Evolutionary conservation across 2,329 filamentous ascomycete species (phyloP), one percentile per base, ranked within the genome.

Genomic region (Colletotrichum nymphaeae): DNA sequence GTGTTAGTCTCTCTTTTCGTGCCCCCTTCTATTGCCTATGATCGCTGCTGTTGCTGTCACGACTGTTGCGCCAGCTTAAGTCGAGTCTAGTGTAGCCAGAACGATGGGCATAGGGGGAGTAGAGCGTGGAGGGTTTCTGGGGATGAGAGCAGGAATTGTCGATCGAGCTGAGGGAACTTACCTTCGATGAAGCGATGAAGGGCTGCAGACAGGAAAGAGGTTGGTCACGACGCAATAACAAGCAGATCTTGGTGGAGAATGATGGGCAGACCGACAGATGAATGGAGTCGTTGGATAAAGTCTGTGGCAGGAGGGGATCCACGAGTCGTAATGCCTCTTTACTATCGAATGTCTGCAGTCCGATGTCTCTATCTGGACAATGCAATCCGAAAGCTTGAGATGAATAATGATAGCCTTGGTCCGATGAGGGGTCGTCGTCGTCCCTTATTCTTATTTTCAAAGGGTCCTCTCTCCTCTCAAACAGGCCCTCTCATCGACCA

Each of bases 361-460:
- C 16, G 16, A 42, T 37, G 4, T 35, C 19, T 42, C 32, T 24
- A 37, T 46, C 19, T n/a, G 6, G 58, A n/a, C 42, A 49, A n/a
- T 22, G 16, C 8, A 22, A 26, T 30, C 19, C 19, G n/a, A n/a
- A 12, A 26, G 14, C n/a, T 22, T 37, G 60, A 63, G 70, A 73
- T 67, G 67, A 56, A 42, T 42, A 42, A 42, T 19, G 52, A 4
- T 16, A 55, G 22, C 57, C 66, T 62, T 69, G 69, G 55, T 62
- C 57, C 52, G 56, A 59, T 26, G 67, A 66, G 60, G 70, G 67
- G 55, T 64, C 28, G 46, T 66, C 26, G 16, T 16, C 22, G 56
- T 73, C 67, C 70, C 70, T 70, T 70, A 63, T 66, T 70, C 70
- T 70, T 73, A 73, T 73, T 70, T 64, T 37, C 37, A 52, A 22